Evolutionary conservation across 176 grass and related monocot species (phyloP), one percentile per base, ranked within the genome.

Genomic region (Saccharum spontaneum): DNA sequence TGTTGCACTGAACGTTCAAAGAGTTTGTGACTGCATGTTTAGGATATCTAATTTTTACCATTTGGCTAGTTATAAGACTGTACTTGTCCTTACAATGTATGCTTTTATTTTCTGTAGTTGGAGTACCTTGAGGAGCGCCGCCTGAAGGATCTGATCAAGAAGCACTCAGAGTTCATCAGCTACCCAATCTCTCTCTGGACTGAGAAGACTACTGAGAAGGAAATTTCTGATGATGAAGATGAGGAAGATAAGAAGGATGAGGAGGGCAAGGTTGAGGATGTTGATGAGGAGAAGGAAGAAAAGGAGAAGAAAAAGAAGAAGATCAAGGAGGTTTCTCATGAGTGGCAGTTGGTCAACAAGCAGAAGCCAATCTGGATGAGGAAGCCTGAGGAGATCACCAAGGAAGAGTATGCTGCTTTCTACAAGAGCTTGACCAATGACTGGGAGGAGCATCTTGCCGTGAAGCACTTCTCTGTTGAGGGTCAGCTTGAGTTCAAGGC

Each of bases 351-450:
- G 63, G 63, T 99, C 36, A 99, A 99, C 88, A 99, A 99, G 84
- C 97, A 99, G 88, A 99, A 99, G 79, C 93, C 97, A 0, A 92
- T 99, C 61, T 99, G 97, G 97, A 99, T 99, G 97, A 91, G 93
- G 81, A 99, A 99, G 86, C 97, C 97, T 46, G 96, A 98, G 79
- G 97, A 98, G 77, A 98, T 95, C 36, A 94, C 93, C 38, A 98
- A 98, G 86, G 97, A 98, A 20, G 97, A 98, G 75, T 98, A 98
- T 73, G 40, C 97, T 89, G 97, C 97, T 76, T 98, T 98, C 88
- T 98, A 98, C 84, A 99, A 99, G 91, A 91, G 91, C 77, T 44
- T 99, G 83, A 99, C 93, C 36, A 99, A 99, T 3, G 97, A 99
- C 31, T 99, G 97, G 97, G 97, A 99, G 59, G 97, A 99, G 86